Conservation (phyloP, 2,329 filamentous ascomycete species). For the Thelonectria discophora region DNA sequence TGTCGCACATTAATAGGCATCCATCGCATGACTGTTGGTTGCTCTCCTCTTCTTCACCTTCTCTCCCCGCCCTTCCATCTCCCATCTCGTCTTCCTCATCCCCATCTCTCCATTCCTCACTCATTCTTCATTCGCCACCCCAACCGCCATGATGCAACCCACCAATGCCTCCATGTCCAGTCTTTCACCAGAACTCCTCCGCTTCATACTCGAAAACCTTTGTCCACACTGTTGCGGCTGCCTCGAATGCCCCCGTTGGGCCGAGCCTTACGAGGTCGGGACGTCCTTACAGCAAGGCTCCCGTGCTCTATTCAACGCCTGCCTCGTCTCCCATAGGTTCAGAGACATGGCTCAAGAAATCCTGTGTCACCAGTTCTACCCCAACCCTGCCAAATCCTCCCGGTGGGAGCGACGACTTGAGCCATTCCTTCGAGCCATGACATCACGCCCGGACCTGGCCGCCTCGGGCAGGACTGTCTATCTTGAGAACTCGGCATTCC, state of each 20-base stretch:
- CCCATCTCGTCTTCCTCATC: too few relatives aligned
- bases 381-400: background rate
- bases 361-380: slow-evolving; percentile 14
- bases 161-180: background rate
- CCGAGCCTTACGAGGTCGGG: background rate
- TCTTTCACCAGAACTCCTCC: background rate
- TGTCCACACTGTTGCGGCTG: slow-evolving; percentile 20
- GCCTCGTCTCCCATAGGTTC: slow-evolving; percentile 12
- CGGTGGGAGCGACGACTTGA: background rate
- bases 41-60: too few relatives aligned
- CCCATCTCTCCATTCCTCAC: too few relatives aligned
- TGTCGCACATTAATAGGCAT: too few relatives aligned
- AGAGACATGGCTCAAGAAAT: slow-evolving; percentile 2
- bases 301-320: background rate
- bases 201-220: background rate
- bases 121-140: too few relatives aligned
- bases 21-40: too few relatives aligned
- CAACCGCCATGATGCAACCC: too few relatives aligned
- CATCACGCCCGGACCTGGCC: slow-evolving; percentile 13
- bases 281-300: background rate
- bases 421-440: slow-evolving; percentile 16
- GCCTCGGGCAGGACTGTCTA: slow-evolving; percentile 5
- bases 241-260: background rate
- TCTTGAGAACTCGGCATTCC: background rate
- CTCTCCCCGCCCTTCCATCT: too few relatives aligned